Conservation (phyloP, 2,329 filamentous ascomycete species). For the Phialophora expanda region DNA sequence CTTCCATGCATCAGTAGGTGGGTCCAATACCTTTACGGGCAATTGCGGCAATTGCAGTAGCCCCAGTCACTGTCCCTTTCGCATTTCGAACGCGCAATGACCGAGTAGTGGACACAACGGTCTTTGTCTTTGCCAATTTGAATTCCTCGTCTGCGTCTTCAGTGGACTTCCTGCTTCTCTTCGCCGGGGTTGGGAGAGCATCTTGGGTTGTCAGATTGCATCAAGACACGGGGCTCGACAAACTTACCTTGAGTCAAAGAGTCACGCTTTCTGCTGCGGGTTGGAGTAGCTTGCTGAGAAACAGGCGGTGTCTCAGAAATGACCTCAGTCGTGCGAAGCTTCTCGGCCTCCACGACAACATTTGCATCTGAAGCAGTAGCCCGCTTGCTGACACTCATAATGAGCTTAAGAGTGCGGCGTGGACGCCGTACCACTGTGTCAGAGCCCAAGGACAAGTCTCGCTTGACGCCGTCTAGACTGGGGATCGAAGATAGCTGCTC, state of each 20-base stretch:
- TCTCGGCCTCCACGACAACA: background rate
- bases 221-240: background rate
- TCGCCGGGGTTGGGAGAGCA: background rate
- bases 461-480: background rate
- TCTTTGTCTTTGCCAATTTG: background rate
- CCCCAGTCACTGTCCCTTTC: conserved; percentile 10
- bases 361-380: background rate
- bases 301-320: background rate
- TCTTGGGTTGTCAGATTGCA: background rate
- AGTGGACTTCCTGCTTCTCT: conserved; percentile 2
- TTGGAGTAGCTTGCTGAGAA: background rate
- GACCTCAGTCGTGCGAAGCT: background rate
- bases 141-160: conserved; percentile 3
- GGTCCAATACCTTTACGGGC: background rate
- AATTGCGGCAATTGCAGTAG: background rate
- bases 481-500: background rate
- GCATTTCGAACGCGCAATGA: conserved; percentile 5
- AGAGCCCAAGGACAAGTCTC: background rate
- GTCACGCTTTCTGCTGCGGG: background rate
- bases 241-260: conserved; percentile 4
- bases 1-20: background rate
- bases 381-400: background rate
- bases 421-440: background rate
- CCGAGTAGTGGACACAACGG: background rate
- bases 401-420: background rate